Conservation (phyloP, 331 rosid genomes). For the Quercus phellos region DNA sequence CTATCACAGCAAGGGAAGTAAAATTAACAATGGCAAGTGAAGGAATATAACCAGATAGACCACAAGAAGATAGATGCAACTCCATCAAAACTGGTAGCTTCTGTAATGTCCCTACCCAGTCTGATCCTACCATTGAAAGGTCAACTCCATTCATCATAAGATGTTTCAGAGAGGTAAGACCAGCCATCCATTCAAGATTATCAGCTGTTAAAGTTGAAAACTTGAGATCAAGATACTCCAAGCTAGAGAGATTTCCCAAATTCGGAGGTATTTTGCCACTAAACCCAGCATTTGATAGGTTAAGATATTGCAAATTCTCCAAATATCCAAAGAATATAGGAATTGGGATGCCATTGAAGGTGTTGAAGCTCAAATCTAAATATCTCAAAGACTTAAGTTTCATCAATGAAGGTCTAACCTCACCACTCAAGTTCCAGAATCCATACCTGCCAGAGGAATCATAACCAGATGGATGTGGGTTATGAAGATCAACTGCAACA, state of each 20-base stretch:
- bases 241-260: slow-evolving; percentile 36
- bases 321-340: slow-evolving; percentile 30
- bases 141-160: slow-evolving; percentile 28
- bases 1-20: slow-evolving; percentile 33
- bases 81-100: slow-evolving; percentile 22
- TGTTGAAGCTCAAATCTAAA: slow-evolving; percentile 45
- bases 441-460: slow-evolving; percentile 24
- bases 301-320: slow-evolving; percentile 32
- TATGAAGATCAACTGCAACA: slow-evolving; percentile 22
- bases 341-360: slow-evolving; percentile 26
- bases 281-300: slow-evolving; percentile 39
- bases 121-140: slow-evolving; percentile 27
- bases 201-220: slow-evolving; percentile 1
- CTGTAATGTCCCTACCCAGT: slow-evolving; percentile 23
- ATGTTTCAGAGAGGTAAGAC: slow-evolving; percentile 28
- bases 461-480: slow-evolving; percentile 10
- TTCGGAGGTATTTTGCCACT: slow-evolving; percentile 23
- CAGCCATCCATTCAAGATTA: slow-evolving; percentile 31
- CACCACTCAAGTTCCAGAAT: slow-evolving; percentile 33
- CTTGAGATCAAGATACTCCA: slow-evolving; percentile 31
- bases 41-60: slow-evolving; percentile 14
- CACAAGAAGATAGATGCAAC: slow-evolving; percentile 22
- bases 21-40: slow-evolving; percentile 20
- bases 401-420: slow-evolving; percentile 40
- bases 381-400: slow-evolving; percentile 28